Conservation (phyloP, 1,284 basidiomycete genomes). For the Ustanciosporium gigantosporum region DNA sequence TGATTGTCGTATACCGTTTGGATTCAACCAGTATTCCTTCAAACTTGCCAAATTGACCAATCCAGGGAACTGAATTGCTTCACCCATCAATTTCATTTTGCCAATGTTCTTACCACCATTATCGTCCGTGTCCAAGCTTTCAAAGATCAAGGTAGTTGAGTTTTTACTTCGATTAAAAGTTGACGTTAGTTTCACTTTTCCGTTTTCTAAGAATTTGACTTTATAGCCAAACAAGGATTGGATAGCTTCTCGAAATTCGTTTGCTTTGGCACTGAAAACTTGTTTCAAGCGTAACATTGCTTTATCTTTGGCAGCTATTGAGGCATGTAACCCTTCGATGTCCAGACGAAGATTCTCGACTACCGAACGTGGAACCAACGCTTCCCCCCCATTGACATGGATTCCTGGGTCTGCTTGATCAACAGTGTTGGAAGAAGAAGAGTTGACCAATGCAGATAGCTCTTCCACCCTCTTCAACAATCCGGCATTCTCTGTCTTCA, state of each 20-base stretch:
- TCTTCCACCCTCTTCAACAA: slow-evolving; percentile 63
- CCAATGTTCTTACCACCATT: slow-evolving; percentile 63
- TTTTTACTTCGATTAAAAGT: slow-evolving; percentile 67
- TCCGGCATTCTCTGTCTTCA: slow-evolving; percentile 76
- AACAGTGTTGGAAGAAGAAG: not conserved
- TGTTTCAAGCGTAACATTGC: slow-evolving; percentile 73
- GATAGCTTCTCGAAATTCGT: slow-evolving; percentile 79
- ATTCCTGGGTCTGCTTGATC: not conserved
- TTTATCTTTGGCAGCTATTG: slow-evolving; percentile 68
- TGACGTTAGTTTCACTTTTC: slow-evolving; percentile 79
- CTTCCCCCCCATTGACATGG: slow-evolving; percentile 64
- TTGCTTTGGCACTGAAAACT: slow-evolving; percentile 72
- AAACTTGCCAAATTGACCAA: slow-evolving; percentile 43
- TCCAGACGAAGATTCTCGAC: slow-evolving; percentile 71
- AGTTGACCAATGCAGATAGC: slow-evolving; percentile 33
- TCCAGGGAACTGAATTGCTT: slow-evolving; percentile 44
- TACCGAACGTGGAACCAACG: slow-evolving; percentile 66
- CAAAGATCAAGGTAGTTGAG: slow-evolving; percentile 63
- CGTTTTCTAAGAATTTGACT: slow-evolving; percentile 79
- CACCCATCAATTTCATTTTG: slow-evolving; percentile 64
- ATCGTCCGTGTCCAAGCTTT: too few relatives aligned
- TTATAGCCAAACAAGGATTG: slow-evolving; percentile 80
- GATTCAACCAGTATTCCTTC: slow-evolving; percentile 64
- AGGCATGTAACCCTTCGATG: slow-evolving; percentile 68
- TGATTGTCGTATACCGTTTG: slow-evolving; percentile 62